Evolutionary conservation across 73 alveolate genomes (phyloP), one percentile per base, ranked within the genome.

Genomic region (Paramecium pentaurelia): DNA sequence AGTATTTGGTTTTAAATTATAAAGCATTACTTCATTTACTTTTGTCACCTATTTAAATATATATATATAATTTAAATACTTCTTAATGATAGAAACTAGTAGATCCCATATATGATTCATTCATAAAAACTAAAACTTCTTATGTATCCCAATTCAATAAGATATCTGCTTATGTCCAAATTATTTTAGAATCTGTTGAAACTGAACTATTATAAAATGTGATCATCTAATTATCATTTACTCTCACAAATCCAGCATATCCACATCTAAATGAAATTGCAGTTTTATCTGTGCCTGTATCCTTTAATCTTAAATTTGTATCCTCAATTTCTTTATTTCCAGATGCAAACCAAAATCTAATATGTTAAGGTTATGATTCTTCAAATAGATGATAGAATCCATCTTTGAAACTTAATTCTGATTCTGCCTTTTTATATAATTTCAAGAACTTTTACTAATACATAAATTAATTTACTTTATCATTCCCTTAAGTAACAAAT

Each of bases 171-270:
- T 71, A 14, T 8, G 88, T 28, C 88, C 77, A 71, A 20, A 71
- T 25, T 1, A 71, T 20, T 34, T 71, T 25, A 6, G 71, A 8
- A 71, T 71, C 84, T 36, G n/a, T 83, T 22, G 58, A 38, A 45
- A 89, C 75, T 42, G 94, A 71, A 28, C 38, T 71, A 71, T 89
- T 89, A 64, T 89, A 89, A 49, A 89, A 89, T 30, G 86, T 83
- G 20, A 89, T 64, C 94, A 89, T 89, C n/a, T 89, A 89, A 71
- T 89, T 89, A n/a, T 89, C 94, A n/a, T 89, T 89, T 1, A 89
- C 94, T 64, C 91, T 38, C 51, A 89, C 68, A 47, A 89, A 89
- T 8, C 94, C 94, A 4, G 94, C 94, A 47, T 89, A 71, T 8
- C 94, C 94, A 71, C 94, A 89, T 64, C 94, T 64, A 89, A 89